Percentiles rank a stretch among this genome's conserved stretches.
phyloP scores from a whole-genome alignment of 2,329 filamentous ascomycete genomes.

The Cytospora mali region DNA sequence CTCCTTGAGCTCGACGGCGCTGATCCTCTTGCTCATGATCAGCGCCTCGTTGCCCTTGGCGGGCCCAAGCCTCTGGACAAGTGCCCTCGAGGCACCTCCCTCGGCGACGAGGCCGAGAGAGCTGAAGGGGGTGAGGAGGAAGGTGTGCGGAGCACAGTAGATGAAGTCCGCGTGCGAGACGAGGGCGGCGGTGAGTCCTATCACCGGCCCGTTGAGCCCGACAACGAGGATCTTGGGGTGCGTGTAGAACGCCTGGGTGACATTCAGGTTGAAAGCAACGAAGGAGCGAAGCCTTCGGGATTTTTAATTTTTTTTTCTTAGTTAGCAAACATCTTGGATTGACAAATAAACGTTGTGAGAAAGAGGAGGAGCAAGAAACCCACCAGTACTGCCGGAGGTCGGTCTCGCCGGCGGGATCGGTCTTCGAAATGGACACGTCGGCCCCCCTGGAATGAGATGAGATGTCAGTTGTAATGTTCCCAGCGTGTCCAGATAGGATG shows the following conservation, averaged over 20 bases:
- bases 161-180: constrained; percentile 88
- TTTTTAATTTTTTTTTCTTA: too few species aligned
- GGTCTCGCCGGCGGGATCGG: constrained; percentile 41
- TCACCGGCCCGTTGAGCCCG: constrained; percentile 87
- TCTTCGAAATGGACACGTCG: constrained; percentile 65
- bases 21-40: constrained; percentile 82
- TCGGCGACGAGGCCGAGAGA: constrained; percentile 89
- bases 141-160: constrained; percentile 80
- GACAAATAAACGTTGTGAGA: too few species aligned
- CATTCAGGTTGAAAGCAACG: constrained; percentile 83
- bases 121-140: constrained; percentile 87
- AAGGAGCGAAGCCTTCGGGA: constrained; percentile 61
- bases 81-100: constrained; percentile 76
- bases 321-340: background rate
- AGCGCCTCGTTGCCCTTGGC: constrained; percentile 88
- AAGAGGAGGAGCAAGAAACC: background rate
- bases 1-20: constrained; percentile 70
- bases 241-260: constrained; percentile 86
- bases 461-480: background rate
- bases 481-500: background rate
- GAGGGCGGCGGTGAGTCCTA: constrained; percentile 86
- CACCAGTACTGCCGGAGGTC: constrained; percentile 54
- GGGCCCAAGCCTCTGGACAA: constrained; percentile 79
- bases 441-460: constrained; percentile 63
- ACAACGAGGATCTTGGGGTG: constrained; percentile 93